A percentile compares a stretch with the other conserved stretches of the same genome.
Conservation (phyloP, 306 rosid species). For the Cucumis melo region DNA sequence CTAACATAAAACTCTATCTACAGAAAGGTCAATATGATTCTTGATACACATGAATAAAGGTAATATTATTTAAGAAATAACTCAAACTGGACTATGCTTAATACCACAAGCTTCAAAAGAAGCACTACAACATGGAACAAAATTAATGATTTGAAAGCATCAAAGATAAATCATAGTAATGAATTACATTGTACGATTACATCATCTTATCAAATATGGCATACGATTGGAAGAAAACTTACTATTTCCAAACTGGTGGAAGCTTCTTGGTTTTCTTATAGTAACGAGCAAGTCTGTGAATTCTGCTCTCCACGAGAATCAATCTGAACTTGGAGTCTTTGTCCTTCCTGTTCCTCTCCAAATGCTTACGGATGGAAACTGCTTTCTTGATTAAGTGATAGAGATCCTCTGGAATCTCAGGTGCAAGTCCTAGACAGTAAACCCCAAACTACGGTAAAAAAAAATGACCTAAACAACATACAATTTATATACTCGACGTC, state of each 20-base stretch:
- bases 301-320: slow-evolving; percentile 15
- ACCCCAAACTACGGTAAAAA: background rate
- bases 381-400: slow-evolving; percentile 17
- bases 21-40: background rate
- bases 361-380: slow-evolving; percentile 14
- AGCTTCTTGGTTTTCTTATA: slow-evolving; percentile 18
- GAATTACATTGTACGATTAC: background rate
- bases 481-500: no score
- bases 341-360: slow-evolving; percentile 20
- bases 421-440: slow-evolving; percentile 5
- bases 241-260: slow-evolving; percentile 19
- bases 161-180: background rate
- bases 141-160: background rate
- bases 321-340: slow-evolving; percentile 15
- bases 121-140: background rate
- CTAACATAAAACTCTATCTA: background rate
- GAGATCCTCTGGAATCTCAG: slow-evolving; percentile 17
- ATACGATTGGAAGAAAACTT: background rate
- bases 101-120: background rate
- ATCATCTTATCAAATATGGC: background rate
- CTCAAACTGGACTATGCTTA: background rate
- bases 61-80: background rate
- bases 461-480: background rate
- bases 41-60: background rate
- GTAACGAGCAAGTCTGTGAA: slow-evolving; percentile 16